Evolutionary conservation across 179 eudicot species (phyloP).

Genomic region (Dionaea muscipula): DNA sequence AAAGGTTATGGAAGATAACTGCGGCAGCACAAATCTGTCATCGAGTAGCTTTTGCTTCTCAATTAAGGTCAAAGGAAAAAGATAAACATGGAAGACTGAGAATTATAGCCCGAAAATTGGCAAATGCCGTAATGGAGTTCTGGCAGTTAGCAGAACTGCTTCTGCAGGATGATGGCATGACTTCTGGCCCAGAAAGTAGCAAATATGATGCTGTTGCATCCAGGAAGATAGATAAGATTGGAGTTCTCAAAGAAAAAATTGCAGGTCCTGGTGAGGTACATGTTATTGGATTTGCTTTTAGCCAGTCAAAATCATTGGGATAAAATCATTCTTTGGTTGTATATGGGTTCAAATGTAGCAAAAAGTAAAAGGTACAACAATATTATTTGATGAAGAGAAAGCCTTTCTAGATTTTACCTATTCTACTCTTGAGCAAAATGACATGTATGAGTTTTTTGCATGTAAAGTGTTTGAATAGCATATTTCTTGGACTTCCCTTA

Average conservation of each 20-base stretch:
- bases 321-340: not conserved
- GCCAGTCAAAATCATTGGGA: not conserved
- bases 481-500: no score
- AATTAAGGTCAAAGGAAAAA: slow-evolving; percentile 40
- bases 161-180: slow-evolving; percentile 10
- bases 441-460: no score
- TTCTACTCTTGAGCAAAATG: no score
- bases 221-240: slow-evolving; percentile 12
- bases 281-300: not conserved
- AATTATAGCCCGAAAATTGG: slow-evolving; percentile 48
- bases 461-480: no score
- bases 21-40: slow-evolving; percentile 71
- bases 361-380: not conserved
- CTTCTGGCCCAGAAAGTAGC: slow-evolving; percentile 11
- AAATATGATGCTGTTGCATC: slow-evolving; percentile 9
- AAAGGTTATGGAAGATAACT: slow-evolving; percentile 82
- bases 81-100: slow-evolving; percentile 31
- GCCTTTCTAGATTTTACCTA: no score
- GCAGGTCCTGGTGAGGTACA: slow-evolving; percentile 13
- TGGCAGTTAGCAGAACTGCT: slow-evolving; percentile 56
- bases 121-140: slow-evolving; percentile 75
- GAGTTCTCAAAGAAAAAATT: slow-evolving; percentile 6
- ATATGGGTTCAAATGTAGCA: not conserved
- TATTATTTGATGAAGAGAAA: not conserved
- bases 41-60: slow-evolving; percentile 44